Conservation (phyloP, 1,284 basidiomycete genomes). For the Leccinum brunneo-olivaceum region DNA sequence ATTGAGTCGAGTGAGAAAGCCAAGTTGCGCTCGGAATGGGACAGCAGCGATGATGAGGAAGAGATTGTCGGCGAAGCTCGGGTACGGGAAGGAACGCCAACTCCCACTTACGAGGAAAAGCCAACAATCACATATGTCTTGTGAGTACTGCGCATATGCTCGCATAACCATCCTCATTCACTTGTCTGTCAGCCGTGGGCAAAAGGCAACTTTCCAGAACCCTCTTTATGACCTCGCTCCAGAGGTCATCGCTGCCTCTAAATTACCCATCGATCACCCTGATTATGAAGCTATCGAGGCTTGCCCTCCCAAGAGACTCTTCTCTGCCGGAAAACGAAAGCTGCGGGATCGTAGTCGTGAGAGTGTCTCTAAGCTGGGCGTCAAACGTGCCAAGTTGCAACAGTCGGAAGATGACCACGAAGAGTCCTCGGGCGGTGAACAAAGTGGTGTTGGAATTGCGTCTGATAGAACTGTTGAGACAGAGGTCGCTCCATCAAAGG, state of each 20-base stretch:
- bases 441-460: not conserved
- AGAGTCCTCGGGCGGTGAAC: slow-evolving; percentile 14
- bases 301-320: slow-evolving; percentile 26
- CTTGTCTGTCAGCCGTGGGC: slow-evolving; percentile 22
- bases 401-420: slow-evolving; percentile 5
- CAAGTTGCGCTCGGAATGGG: slow-evolving; percentile 22
- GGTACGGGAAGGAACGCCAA: slow-evolving; percentile 21
- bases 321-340: slow-evolving; percentile 20
- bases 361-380: not conserved
- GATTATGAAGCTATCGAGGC: slow-evolving; percentile 26
- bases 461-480: slow-evolving; percentile 4
- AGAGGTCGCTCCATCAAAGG: slow-evolving; percentile 7
- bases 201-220: slow-evolving; percentile 31
- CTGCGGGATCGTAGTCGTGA: slow-evolving; percentile 22
- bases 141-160: slow-evolving; percentile 25
- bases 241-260: slow-evolving; percentile 25
- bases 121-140: slow-evolving; percentile 49
- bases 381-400: slow-evolving; percentile 12
- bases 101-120: slow-evolving; percentile 35
- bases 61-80: slow-evolving; percentile 26
- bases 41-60: slow-evolving; percentile 26
- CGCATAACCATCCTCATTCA: not conserved
- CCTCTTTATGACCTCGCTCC: slow-evolving; percentile 24
- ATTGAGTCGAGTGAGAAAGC: slow-evolving; percentile 17
- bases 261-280: slow-evolving; percentile 26